phyloP scores from a whole-genome alignment of 78 protist genomes.

The Monocercomonoides exilis region DNA sequence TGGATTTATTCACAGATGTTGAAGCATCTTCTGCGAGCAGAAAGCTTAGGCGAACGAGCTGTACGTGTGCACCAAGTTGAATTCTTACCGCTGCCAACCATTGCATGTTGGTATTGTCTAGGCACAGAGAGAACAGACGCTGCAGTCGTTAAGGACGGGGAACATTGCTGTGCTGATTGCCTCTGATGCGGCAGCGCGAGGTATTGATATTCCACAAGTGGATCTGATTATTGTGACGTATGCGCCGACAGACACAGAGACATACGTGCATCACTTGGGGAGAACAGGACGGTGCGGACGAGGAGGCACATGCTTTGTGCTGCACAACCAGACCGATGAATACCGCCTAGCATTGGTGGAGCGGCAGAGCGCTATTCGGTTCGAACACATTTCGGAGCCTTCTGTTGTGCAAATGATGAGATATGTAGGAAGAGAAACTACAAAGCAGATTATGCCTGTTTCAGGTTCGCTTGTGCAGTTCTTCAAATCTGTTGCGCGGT shows the following conservation, averaged over 20 bases:
- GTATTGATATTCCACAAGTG: conserved; percentile 1
- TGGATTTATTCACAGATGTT: neutral
- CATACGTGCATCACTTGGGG: conserved; percentile 45
- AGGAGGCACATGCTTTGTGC: conserved; percentile 6
- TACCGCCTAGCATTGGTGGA: neutral
- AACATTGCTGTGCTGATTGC: conserved; percentile 22
- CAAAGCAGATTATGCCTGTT: neutral
- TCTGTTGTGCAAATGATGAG: neutral
- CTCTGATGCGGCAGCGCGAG: conserved; percentile 12
- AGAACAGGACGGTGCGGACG: conserved; percentile 47
- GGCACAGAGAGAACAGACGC: conserved; percentile 31
- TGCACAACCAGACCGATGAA: conserved; percentile 2
- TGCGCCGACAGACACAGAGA: conserved; percentile 18
- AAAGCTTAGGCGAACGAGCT: conserved; percentile 43
- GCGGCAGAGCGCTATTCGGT: neutral
- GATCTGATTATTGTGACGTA: neutral
- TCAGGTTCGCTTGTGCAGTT: neutral
- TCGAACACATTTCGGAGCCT: neutral
- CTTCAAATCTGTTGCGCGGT: neutral
- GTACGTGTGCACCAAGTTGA: neutral
- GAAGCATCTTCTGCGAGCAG: conserved; percentile 39
- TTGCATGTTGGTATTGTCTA: conserved; percentile 31
- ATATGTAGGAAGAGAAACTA: neutral
- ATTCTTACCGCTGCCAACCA: neutral
- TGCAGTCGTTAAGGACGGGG: conserved; percentile 39